phyloP scores from a whole-genome alignment of 2,329 filamentous ascomycete genomes.

The Penicillium sp. region DNA sequence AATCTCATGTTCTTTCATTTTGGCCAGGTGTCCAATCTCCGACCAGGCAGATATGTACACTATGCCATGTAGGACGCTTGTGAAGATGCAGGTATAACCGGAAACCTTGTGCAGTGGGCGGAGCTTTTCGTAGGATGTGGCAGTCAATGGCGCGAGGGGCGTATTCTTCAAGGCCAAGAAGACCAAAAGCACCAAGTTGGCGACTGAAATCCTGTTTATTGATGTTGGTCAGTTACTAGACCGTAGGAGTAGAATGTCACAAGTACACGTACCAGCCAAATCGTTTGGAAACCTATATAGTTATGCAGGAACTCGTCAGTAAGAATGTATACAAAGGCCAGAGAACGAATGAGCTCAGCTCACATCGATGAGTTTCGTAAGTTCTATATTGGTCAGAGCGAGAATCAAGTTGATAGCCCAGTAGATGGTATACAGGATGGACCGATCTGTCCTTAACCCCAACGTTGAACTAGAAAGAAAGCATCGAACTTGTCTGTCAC shows the following conservation, averaged over 20 bases:
- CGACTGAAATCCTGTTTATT: conserved; percentile 9
- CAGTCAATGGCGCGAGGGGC: conserved; percentile 10
- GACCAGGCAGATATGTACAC: conserved; percentile 4
- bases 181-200: conserved; percentile 11
- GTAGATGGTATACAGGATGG: conserved; percentile 6
- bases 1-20: not conserved
- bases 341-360: not conserved
- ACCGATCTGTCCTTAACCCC: conserved; percentile 5
- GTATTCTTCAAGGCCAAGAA: conserved; percentile 15
- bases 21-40: not conserved
- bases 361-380: not conserved
- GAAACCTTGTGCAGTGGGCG: conserved; percentile 15
- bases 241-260: not conserved
- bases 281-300: conserved; percentile 5
- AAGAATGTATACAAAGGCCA: not conserved
- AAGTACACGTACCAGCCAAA: conserved; percentile 6
- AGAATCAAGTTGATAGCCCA: conserved; percentile 10
- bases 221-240: not conserved
- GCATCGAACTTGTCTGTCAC: not conserved
- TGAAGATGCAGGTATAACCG: conserved; percentile 14
- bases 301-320: not conserved
- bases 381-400: conserved; percentile 1
- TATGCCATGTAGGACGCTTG: conserved; percentile 1
- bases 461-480: conserved; percentile 1
- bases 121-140: conserved; percentile 15